These are phyloP conservation scores for Acer yangbiense DNA, from an alignment of 345 rosid genomes.

Conservation along the genomic window DNA sequence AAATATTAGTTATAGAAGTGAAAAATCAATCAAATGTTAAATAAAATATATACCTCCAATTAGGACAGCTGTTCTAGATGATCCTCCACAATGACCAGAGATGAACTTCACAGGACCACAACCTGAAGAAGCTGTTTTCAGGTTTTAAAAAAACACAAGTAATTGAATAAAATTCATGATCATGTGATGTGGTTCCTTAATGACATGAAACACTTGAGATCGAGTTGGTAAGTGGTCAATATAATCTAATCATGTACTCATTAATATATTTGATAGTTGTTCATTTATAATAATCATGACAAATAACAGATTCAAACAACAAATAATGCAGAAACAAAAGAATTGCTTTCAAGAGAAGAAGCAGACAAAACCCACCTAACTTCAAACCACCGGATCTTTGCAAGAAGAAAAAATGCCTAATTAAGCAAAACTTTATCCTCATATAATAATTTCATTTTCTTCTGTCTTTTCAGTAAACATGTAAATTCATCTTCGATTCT, in stretches of 20 bases:
- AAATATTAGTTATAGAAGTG: not conserved
- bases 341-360: not conserved
- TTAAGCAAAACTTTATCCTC: not conserved
- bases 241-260: not conserved
- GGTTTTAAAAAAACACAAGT: not conserved
- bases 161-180: not conserved
- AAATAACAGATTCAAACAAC: not conserved
- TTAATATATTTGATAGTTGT: not conserved
- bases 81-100: slow-evolving; percentile 59
- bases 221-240: not conserved
- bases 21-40: not conserved
- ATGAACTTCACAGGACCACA: slow-evolving; percentile 45
- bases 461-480: not conserved
- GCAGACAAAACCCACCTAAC: slow-evolving; percentile 20
- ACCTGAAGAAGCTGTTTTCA: slow-evolving; percentile 29
- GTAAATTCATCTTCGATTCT: not conserved
- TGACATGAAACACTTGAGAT: not conserved
- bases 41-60: slow-evolving; percentile 45
- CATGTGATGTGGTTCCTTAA: not conserved
- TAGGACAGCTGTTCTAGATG: slow-evolving; percentile 30
- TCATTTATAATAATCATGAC: not conserved
- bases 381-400: not conserved
- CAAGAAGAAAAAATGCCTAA: not conserved
- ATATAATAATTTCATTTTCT: not conserved
- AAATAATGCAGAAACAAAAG: not conserved